phyloP scores from a whole-genome alignment of 2,329 filamentous ascomycete species.

The Colletotrichum filicis region DNA sequence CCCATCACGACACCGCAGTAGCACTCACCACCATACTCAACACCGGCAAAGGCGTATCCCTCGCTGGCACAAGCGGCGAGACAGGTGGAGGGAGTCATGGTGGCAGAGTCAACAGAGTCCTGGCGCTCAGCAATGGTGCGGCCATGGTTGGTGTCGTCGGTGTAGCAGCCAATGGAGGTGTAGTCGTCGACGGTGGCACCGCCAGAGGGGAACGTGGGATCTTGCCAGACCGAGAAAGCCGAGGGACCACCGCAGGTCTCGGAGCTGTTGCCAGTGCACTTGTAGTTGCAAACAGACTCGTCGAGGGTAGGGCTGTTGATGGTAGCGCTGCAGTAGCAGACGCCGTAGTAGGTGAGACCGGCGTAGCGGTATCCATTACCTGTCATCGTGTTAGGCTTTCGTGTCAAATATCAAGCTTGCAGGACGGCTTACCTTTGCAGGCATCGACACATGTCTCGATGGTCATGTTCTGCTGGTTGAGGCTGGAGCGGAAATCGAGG shows the following conservation, averaged over 20 bases:
- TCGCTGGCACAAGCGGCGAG: conserved; percentile 53
- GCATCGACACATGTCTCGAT: conserved; percentile 58
- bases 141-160: conserved; percentile 53
- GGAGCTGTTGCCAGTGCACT: conserved; percentile 59
- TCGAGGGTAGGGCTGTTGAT: conserved; percentile 63
- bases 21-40: conserved; percentile 56
- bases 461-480: conserved; percentile 54
- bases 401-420: not conserved
- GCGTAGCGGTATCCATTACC: conserved; percentile 62
- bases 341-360: conserved; percentile 61
- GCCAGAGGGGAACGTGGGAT: conserved; percentile 57
- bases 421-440: conserved; percentile 55
- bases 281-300: conserved; percentile 66
- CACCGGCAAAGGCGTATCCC: conserved; percentile 60
- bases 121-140: conserved; percentile 58
- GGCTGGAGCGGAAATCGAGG: conserved; percentile 54
- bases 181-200: conserved; percentile 63
- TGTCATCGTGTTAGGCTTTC: conserved; percentile 31
- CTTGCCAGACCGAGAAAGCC: conserved; percentile 59
- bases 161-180: conserved; percentile 71
- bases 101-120: conserved; percentile 46
- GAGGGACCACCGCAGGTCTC: conserved; percentile 59
- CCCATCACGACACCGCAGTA: conserved; percentile 65
- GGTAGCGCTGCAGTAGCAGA: conserved; percentile 64
- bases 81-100: conserved; percentile 56